These are phyloP conservation scores for Cadophora gregata DNA, from an alignment of 2,329 filamentous ascomycete genomes.

Conservation along the genomic window DNA sequence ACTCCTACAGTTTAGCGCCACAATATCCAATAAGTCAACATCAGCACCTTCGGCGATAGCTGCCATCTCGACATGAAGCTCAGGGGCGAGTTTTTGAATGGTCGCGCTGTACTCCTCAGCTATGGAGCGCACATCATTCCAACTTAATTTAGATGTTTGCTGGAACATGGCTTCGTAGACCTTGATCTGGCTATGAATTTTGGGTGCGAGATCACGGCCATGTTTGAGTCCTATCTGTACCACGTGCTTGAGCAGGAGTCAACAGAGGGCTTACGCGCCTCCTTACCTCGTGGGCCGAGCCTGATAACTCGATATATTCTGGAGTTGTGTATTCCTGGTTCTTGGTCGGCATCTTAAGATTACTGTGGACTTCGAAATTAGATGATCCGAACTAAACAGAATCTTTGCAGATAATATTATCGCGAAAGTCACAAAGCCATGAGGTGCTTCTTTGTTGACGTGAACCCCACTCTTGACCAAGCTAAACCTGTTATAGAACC, in stretches of 20 bases:
- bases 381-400: too few relatives aligned
- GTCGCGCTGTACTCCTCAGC: conserved; percentile 22
- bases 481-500: not conserved
- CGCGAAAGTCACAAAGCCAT: not conserved
- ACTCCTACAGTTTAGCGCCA: conserved; percentile 56
- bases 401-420: not conserved
- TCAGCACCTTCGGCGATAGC: conserved; percentile 54
- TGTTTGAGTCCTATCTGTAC: conserved; percentile 23
- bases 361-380: too few relatives aligned
- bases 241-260: not conserved
- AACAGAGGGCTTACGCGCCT: not conserved
- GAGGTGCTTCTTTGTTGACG: not conserved
- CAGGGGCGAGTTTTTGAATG: conserved; percentile 25
- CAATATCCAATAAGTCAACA: conserved; percentile 49
- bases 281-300: conserved; percentile 17
- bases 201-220: conserved; percentile 24
- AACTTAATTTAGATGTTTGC: conserved; percentile 43
- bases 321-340: not conserved
- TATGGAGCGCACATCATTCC: conserved; percentile 35
- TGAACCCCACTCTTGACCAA: conserved; percentile 9
- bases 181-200: conserved; percentile 44
- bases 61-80: conserved; percentile 45
- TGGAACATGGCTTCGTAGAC: conserved; percentile 46
- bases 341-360: conserved; percentile 17
- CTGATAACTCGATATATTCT: conserved; percentile 19